Evolutionary conservation across 2,329 filamentous ascomycete genomes (phyloP), one percentile per base, ranked within the genome.

Genomic region (Fusarium camptoceras): DNA sequence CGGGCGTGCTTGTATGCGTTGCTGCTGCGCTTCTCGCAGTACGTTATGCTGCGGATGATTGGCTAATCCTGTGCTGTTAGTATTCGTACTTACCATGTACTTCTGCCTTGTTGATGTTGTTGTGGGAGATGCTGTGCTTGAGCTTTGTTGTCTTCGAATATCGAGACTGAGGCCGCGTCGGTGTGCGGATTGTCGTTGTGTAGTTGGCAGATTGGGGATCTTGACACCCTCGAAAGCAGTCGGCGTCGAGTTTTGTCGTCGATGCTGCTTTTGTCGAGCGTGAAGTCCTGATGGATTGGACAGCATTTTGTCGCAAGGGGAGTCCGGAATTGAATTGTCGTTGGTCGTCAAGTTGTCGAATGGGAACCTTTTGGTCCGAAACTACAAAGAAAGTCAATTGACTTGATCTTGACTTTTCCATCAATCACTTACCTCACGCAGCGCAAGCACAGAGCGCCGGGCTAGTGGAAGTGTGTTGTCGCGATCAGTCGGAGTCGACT

Each of bases 21-120:
- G 92, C 90, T 93, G 89, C 89, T 95, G 93, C 90, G 91, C 88
- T 92, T 93, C 92, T 91, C 91, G 92, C 90, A 94, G 88, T 84
- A 89, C 87, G 58, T 76, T 73, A 88, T 94, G 91, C 88, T 94
- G 92, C 87, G 84, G 83, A 75, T 67, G 74, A 65, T 71, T 83
- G 83, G 87, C 75, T 84, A 84, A 82, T 87, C 84, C 84, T 85
- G 83, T 79, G 79, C 84, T 80, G 83, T 86, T 88, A 83, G 84
- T 86, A 80, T 77, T 75, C 72, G 81, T 85, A 83, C 84, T 85
- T 85, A 87, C 83, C 83, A 78, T 77, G 57, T 75, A 73, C 54
- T 76, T 73, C 70, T 79, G 78, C 76, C 76, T 62, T 71, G 76
- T 70, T 55, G 71, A 66, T 70, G 76, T 69, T 57, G 72, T 68